These are phyloP conservation scores for Aspergillus sp. DNA, from an alignment of 2,329 filamentous ascomycete species.

Conservation along the genomic window DNA sequence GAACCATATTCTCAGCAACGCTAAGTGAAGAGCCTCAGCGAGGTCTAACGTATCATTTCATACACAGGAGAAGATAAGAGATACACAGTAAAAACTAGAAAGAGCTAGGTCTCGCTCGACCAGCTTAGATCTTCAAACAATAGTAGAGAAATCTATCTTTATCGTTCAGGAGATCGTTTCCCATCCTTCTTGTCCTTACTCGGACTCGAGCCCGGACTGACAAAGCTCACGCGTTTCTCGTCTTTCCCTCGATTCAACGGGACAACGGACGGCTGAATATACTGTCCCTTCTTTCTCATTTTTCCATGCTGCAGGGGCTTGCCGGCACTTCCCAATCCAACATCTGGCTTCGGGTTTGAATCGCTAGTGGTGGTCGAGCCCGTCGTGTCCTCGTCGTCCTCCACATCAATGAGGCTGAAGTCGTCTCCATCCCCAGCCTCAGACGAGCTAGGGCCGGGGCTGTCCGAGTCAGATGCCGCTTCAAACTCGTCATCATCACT, in stretches of 20 bases:
- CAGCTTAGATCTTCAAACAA: slow-evolving; percentile 10
- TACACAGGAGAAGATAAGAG: slow-evolving; percentile 16
- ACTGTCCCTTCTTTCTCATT: slow-evolving; percentile 31
- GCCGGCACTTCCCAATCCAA: slow-evolving; percentile 30
- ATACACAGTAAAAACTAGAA: slow-evolving; percentile 10
- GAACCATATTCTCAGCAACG: not conserved
- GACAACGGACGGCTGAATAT: slow-evolving; percentile 27
- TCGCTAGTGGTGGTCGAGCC: slow-evolving; percentile 34
- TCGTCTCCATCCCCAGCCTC: slow-evolving; percentile 53
- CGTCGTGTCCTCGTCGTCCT: slow-evolving; percentile 45
- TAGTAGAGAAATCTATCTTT: slow-evolving; percentile 14
- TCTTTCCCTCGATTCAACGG: slow-evolving; percentile 32
- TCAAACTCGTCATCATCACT: slow-evolving; percentile 80
- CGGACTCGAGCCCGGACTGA: slow-evolving; percentile 33
- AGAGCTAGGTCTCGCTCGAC: not conserved
- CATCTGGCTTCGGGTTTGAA: slow-evolving; percentile 36
- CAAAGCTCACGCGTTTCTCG: slow-evolving; percentile 40
- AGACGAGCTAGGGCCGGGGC: slow-evolving; percentile 51
- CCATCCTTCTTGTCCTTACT: slow-evolving; percentile 29
- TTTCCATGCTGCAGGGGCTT: slow-evolving; percentile 33
- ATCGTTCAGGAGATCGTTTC: slow-evolving; percentile 15
- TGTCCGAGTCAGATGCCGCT: slow-evolving; percentile 64
- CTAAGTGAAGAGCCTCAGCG: not conserved
- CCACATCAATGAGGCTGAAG: slow-evolving; percentile 46
- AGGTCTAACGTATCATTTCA: slow-evolving; percentile 11